Evolutionary conservation across 768 basidiomycete species (phyloP).

Genomic region (Tulasnella sp.): DNA sequence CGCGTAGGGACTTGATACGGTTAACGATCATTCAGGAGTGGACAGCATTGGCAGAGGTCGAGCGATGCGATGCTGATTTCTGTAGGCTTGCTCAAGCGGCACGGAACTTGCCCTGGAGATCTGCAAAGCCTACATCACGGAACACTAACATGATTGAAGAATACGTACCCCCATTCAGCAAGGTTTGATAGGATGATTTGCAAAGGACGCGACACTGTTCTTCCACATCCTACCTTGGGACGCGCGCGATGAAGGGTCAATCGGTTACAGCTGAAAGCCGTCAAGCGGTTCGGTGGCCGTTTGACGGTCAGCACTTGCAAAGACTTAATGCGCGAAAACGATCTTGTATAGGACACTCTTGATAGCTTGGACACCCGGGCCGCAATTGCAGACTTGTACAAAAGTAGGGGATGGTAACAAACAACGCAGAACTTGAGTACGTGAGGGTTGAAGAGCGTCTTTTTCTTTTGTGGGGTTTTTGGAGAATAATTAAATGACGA

Average conservation of each 20-base stretch:
- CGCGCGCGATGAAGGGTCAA: neutral
- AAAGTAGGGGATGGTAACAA: slow-evolving; percentile 14
- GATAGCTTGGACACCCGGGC: slow-evolving; percentile 14
- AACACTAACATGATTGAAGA: neutral
- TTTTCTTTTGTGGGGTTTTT: neutral
- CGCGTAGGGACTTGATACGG: no score
- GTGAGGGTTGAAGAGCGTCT: slow-evolving; percentile 20
- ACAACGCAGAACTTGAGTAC: slow-evolving; percentile 15
- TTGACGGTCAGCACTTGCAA: neutral
- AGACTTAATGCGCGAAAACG: slow-evolving; percentile 1
- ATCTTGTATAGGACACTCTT: neutral
- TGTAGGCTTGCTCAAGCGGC: neutral
- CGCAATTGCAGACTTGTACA: slow-evolving; percentile 20
- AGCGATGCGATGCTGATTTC: neutral
- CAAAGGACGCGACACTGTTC: neutral
- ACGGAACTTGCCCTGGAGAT: neutral
- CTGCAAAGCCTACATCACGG: neutral
- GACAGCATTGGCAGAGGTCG: no score
- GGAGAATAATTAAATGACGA: neutral
- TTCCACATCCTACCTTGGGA: neutral
- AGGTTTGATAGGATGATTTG: neutral
- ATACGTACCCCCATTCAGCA: neutral
- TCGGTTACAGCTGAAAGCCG: neutral
- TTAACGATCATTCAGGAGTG: no score
- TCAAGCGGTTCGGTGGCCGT: neutral